phyloP scores from a whole-genome alignment of 2,329 filamentous ascomycete genomes.

The Alternaria burnsii region DNA sequence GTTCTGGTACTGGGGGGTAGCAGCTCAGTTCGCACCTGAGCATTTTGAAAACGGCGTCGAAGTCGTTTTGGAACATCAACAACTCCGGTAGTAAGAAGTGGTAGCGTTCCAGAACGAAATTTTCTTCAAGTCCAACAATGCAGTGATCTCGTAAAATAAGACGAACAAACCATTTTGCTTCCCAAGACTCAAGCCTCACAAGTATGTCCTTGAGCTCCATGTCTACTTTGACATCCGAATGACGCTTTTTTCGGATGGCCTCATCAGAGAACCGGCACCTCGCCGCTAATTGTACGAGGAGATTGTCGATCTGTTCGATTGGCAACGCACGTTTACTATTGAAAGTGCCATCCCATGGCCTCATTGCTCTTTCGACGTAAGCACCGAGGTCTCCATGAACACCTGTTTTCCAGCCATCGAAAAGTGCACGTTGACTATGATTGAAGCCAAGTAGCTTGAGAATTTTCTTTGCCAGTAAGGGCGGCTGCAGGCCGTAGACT shows the following conservation, averaged over 20 bases:
- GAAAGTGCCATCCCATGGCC: slow-evolving; percentile 61
- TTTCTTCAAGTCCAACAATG: slow-evolving; percentile 70
- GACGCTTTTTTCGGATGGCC: slow-evolving; percentile 43
- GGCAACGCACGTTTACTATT: slow-evolving; percentile 55
- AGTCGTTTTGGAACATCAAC: slow-evolving; percentile 73
- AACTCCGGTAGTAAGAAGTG: slow-evolving; percentile 76
- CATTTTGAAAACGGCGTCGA: slow-evolving; percentile 66
- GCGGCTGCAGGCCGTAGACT: slow-evolving; percentile 74
- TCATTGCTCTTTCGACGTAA: slow-evolving; percentile 73
- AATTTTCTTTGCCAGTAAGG: slow-evolving; percentile 71
- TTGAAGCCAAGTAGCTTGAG: slow-evolving; percentile 72
- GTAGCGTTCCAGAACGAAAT: slow-evolving; percentile 65
- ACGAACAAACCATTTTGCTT: slow-evolving; percentile 89
- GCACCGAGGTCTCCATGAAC: slow-evolving; percentile 73
- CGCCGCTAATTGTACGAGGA: slow-evolving; percentile 73
- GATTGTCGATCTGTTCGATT: slow-evolving; percentile 75
- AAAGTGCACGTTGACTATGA: slow-evolving; percentile 65
- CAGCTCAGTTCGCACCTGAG: slow-evolving; percentile 56
- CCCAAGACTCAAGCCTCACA: slow-evolving; percentile 62
- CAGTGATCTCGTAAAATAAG: slow-evolving; percentile 79
- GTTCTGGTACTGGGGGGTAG: slow-evolving; percentile 51
- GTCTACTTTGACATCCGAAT: slow-evolving; percentile 32
- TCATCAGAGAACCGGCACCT: slow-evolving; percentile 75
- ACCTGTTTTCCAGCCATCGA: slow-evolving; percentile 69
- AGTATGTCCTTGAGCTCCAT: slow-evolving; percentile 51